Evolutionary conservation across 768 basidiomycete species (phyloP), one percentile per base, ranked within the genome.

Genomic region (Tricholoma sp.): DNA sequence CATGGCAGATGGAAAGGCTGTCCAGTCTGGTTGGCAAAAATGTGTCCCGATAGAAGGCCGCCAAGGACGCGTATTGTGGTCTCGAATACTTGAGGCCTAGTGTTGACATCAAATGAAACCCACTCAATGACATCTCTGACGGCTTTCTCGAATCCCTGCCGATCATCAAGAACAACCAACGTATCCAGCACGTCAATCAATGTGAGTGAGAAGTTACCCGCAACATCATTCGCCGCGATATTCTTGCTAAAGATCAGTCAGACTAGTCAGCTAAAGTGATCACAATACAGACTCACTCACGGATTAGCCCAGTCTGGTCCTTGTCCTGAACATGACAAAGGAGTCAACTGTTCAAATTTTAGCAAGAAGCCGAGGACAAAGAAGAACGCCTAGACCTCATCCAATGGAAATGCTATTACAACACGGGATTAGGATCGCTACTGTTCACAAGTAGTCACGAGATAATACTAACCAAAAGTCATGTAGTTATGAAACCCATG

Each of bases 21-120:
- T 2, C 73, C 80, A 2, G 77, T 72, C 50, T 83, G 76, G 57
- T 77, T 84, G n/a, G 91, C 90, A 66, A 86, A 89, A 52, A 88
- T 82, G 63, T 94, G 94, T 24, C 84, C 94, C 6, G 91, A 92
- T 12, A 94, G 69, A 36, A 99, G 80, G 4, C 94, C 93, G 3
- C 97, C 97, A 8, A 99, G 75, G 6, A 94, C 92, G 28, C 95
- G 85, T 54, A 98, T 98, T 1, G 92, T 98, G 9, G 91, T 91
- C 74, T 99, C 96, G 65, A 99, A 99, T 4, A 98, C 89, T 78
- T 99, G 96, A n/a, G 97, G 94, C 70, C 86, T 92, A 41, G 92
- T 93, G 70, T 98, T 87, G 56, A 94, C 88, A 66, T 98, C 91
- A 69, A 97, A 98, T 0, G 86, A 86, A 37, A 97, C 90, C 79